phyloP scores from a whole-genome alignment of 1,284 basidiomycete genomes.

The Marasmius fiardii region DNA sequence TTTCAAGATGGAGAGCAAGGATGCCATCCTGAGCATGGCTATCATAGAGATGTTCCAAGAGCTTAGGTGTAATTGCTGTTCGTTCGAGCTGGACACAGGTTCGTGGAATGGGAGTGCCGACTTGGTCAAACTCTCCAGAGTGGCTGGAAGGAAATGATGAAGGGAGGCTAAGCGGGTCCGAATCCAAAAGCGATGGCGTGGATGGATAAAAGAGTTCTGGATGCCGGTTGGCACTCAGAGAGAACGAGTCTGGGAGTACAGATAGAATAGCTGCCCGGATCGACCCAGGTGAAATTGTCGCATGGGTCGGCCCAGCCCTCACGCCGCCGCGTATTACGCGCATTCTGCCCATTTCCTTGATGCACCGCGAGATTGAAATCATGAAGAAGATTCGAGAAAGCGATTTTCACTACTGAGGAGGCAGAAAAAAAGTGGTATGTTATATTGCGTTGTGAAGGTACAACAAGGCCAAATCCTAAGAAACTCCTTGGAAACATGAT shows the following conservation, averaged over 20 bases:
- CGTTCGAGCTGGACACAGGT: background rate
- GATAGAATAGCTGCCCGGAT: too few relatives aligned
- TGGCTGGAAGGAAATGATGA: background rate
- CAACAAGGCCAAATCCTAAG: background rate
- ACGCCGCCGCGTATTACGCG: too few relatives aligned
- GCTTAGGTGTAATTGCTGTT: background rate
- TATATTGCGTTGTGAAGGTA: background rate
- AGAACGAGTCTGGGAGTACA: constrained; percentile 9
- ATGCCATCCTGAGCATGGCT: background rate
- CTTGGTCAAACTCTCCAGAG: background rate
- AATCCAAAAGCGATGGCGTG: constrained; percentile 23
- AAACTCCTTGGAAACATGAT: background rate
- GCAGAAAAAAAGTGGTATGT: constrained; percentile 2
- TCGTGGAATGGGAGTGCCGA: background rate
- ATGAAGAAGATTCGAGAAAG: background rate
- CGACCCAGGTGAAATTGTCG: too few relatives aligned
- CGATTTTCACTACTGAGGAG: background rate
- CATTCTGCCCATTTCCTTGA: too few relatives aligned
- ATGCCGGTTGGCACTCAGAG: constrained; percentile 10
- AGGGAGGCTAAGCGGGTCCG: constrained; percentile 11
- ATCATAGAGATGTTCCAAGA: background rate
- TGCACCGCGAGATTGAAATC: too few relatives aligned
- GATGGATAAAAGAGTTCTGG: constrained; percentile 26
- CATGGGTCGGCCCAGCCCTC: too few relatives aligned
- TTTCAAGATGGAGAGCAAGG: background rate